Conservation (phyloP, 768 basidiomycete genomes). For the Lactifluus rugatus region DNA sequence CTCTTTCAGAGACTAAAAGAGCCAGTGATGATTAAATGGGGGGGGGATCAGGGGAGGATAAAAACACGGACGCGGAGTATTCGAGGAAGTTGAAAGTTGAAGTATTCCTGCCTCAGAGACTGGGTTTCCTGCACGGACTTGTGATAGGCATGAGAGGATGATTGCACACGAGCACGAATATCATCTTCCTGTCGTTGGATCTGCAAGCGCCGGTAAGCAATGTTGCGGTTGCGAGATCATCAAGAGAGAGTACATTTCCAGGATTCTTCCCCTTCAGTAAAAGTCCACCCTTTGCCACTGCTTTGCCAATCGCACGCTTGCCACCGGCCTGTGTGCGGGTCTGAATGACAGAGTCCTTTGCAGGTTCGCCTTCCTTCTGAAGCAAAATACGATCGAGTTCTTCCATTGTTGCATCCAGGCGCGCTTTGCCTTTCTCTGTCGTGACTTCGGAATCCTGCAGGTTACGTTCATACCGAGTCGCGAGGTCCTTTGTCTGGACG, state of each 20-base stretch:
- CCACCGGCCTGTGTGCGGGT: slow-evolving; percentile 50
- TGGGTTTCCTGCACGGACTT: slow-evolving; percentile 89
- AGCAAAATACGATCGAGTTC: slow-evolving; percentile 88
- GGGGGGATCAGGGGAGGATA: neutral
- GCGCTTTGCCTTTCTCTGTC: slow-evolving; percentile 82
- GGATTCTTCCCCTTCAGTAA: slow-evolving; percentile 90
- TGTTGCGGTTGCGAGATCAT: slow-evolving; percentile 3
- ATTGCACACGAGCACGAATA: slow-evolving; percentile 74
- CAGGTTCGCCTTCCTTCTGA: slow-evolving; percentile 90
- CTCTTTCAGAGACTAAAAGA: slow-evolving; percentile 73
- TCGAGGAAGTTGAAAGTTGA: slow-evolving; percentile 92
- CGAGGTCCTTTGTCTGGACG: slow-evolving; percentile 79
- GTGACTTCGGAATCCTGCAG: slow-evolving; percentile 77
- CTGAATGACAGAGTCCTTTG: slow-evolving; percentile 72
- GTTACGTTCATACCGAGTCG: slow-evolving; percentile 76
- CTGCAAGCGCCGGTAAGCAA: slow-evolving; percentile 28
- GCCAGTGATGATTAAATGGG: neutral
- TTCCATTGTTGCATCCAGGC: slow-evolving; percentile 84
- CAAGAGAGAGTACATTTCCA: slow-evolving; percentile 48
- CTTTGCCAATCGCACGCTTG: slow-evolving; percentile 82
- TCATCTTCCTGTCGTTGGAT: slow-evolving; percentile 94
- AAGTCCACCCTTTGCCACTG: slow-evolving; percentile 82
- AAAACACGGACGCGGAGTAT: slow-evolving; percentile 69
- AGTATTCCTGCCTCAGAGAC: slow-evolving; percentile 89
- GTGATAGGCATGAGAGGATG: slow-evolving; percentile 78